Base-by-base conservation (phyloP, 306 rosid species). In the Lagenaria siceraria region DNA sequence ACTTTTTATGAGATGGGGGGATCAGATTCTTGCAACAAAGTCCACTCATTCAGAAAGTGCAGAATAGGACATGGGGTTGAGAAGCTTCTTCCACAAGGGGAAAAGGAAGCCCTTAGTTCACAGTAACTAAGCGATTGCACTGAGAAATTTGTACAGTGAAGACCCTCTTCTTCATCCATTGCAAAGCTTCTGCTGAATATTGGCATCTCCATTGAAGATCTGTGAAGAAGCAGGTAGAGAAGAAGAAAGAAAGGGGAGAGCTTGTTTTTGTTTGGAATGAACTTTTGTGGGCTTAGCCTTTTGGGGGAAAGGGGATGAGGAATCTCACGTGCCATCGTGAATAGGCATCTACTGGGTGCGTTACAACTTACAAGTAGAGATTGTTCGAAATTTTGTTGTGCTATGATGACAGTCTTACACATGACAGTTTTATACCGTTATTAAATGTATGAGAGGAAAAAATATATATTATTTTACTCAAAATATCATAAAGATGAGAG, bases 21-120 rank as follows among this genome's bases (percentile, higher is more conserved):
- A 93, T 93, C 93, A 70, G 96, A 91, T 93, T 83, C 96, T 79
- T 21, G 78, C 56, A 79, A 82, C 64, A 76, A 69, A 83, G 83
- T 85, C 88, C 93, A 82, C 84, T 79, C 81, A 77, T 82, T 81
- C 22, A 71, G 59, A 71, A 71, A 71, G 76, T 48, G 76, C 12
- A 51, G 27, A 77, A 82, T 71, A 78, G 74, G 88, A 82, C 71
- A 85, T 85, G 5, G 51, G 58, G 80, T 29, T 76, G 83, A 74
- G 90, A 89, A 90, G 89, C 93, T 83, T 88, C 91, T 83, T 81
- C 68, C 82, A 84, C 83, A 18, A 63, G 46, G 81, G 24, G 24
- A 19, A 77, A 82, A 89, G 76, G 64, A 42, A 35, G 58, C 74
- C 48, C 12, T 42, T 42, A 42, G 13, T 63, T 51, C 56, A 51